These are phyloP conservation scores for Picocystis salinarum DNA, from an alignment of 139 green algal genomes.

Conservation along the genomic window DNA sequence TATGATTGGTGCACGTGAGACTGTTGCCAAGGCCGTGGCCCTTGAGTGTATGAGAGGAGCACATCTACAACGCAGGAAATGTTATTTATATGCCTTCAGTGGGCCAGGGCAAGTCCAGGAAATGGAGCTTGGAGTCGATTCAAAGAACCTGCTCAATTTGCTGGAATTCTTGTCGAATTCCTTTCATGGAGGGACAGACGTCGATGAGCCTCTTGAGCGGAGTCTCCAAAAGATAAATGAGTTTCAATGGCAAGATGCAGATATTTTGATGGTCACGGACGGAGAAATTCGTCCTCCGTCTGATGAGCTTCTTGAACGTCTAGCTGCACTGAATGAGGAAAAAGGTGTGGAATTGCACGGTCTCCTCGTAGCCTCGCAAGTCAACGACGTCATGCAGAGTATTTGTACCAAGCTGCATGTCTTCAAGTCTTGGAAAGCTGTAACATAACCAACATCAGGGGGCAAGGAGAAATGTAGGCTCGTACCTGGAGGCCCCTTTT, in stretches of 20 bases:
- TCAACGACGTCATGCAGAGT: constrained; percentile 41
- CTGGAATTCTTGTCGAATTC: constrained; percentile 57
- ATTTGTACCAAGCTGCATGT: constrained; percentile 67
- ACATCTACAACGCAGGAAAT: constrained; percentile 46
- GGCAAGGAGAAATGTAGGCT: too few species aligned
- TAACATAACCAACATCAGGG: too few species aligned
- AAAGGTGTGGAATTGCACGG: constrained; percentile 69
- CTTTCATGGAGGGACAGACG: constrained; percentile 35
- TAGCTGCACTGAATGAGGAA: constrained; percentile 23
- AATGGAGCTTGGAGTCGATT: constrained; percentile 50
- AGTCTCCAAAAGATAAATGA: constrained; percentile 39
- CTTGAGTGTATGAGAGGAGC: constrained; percentile 74
- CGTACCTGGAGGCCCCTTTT: too few species aligned
- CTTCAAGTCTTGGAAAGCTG: constrained; percentile 67
- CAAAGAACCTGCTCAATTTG: constrained; percentile 30
- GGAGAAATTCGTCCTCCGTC: constrained; percentile 57
- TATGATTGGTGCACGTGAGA: constrained; percentile 53
- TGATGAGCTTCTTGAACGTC: constrained; percentile 18
- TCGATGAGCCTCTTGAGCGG: constrained; percentile 56
- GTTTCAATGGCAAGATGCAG: constrained; percentile 55
- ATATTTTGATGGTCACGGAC: constrained; percentile 86
- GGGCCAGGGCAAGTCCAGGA: constrained; percentile 59
- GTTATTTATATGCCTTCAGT: constrained; percentile 80
- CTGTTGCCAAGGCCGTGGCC: constrained; percentile 73
- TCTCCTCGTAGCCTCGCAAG: constrained; percentile 40